These are phyloP conservation scores for Metarhizium album DNA, from an alignment of 2,329 filamentous ascomycete genomes.

Conservation along the genomic window DNA sequence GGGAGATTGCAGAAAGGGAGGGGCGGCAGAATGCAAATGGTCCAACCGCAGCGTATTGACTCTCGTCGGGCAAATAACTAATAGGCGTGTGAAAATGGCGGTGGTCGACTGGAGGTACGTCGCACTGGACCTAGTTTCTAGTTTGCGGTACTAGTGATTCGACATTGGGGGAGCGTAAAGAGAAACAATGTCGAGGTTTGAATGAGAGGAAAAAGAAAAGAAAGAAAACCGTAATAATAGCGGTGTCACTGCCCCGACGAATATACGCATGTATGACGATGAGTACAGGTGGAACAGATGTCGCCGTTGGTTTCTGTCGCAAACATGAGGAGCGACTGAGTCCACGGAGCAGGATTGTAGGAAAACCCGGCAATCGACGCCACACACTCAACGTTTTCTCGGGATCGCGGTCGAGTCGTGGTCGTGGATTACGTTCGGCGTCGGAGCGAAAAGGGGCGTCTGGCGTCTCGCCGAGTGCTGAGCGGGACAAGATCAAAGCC, in stretches of 20 bases:
- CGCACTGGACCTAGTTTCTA: neutral
- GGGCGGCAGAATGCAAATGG: neutral
- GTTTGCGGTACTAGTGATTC: neutral
- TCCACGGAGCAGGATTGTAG: neutral
- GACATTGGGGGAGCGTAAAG: slow-evolving; percentile 2
- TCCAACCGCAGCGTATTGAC: neutral
- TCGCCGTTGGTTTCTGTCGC: neutral
- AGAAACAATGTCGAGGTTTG: neutral
- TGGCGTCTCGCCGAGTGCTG: neutral
- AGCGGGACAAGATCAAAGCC: neutral
- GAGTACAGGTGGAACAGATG: neutral
- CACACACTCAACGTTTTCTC: neutral
- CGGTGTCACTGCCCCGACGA: neutral
- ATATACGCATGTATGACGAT: neutral
- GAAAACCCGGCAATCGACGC: neutral
- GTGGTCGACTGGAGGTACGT: neutral
- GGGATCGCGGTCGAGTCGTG: neutral
- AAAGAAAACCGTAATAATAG: neutral
- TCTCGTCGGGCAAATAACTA: neutral
- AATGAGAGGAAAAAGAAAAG: neutral
- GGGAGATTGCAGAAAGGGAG: neutral
- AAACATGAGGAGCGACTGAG: neutral
- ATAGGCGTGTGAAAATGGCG: neutral
- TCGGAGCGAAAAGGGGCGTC: neutral
- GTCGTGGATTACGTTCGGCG: neutral